These are phyloP conservation scores for Quercus cerris DNA, from an alignment of 306 rosid species.

Conservation along the genomic window DNA sequence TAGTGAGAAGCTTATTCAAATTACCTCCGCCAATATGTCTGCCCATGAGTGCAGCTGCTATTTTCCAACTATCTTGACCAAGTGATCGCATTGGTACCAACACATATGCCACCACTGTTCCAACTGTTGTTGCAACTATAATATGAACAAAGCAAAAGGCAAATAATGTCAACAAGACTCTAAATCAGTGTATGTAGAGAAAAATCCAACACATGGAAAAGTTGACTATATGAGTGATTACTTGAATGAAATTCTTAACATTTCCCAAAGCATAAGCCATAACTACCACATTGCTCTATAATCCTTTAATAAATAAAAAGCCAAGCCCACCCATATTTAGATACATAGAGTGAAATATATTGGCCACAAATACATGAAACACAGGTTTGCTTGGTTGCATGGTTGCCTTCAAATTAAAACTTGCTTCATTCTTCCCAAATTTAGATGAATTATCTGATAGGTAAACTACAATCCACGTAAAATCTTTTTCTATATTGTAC, in stretches of 20 bases:
- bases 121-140: constrained; percentile 69
- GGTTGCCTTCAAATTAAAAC: neutral
- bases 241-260: neutral
- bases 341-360: neutral
- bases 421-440: neutral
- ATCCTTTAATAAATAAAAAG: neutral
- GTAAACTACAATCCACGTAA: neutral
- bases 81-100: constrained; percentile 78
- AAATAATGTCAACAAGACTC: constrained; percentile 11
- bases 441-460: neutral
- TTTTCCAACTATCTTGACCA: constrained; percentile 80
- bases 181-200: constrained; percentile 5
- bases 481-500: neutral
- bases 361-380: neutral
- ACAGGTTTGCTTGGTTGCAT: neutral
- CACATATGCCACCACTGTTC: constrained; percentile 63
- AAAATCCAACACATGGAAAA: neutral
- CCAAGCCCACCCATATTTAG: neutral
- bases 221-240: neutral
- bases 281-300: neutral
- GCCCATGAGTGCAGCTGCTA: constrained; percentile 86
- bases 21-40: constrained; percentile 84
- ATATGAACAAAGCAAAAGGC: constrained; percentile 1
- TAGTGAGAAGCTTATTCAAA: neutral
- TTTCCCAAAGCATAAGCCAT: neutral